phyloP scores from a whole-genome alignment of 371 early-diverging fungal genomes.

The Capniomyces stellatus region DNA sequence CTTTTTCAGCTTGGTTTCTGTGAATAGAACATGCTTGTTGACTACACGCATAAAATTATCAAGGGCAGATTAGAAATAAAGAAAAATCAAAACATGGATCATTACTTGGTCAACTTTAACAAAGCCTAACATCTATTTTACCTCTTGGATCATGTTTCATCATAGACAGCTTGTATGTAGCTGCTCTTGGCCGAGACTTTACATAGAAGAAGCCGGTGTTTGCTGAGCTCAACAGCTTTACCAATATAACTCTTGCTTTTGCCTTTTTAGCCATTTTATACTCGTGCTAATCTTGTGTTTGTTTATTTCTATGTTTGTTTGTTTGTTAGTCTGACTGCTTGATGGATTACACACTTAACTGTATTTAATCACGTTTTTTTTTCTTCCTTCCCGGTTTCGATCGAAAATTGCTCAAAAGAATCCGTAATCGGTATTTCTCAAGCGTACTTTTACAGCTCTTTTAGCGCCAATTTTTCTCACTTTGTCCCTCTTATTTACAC shows the following conservation, averaged over 20 bases:
- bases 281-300: background rate
- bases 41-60: conserved; percentile 21
- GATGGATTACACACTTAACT: background rate
- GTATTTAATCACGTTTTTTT: background rate
- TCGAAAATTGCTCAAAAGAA: no score
- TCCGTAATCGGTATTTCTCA: no score
- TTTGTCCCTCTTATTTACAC: no score
- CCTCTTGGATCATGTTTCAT: conserved; percentile 66
- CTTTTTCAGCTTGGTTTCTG: conserved; percentile 49
- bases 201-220: conserved; percentile 70
- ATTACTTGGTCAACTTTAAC: background rate
- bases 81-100: background rate
- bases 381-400: background rate
- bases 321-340: background rate
- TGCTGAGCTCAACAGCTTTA: conserved; percentile 57
- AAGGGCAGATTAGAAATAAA: background rate
- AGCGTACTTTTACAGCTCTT: no score
- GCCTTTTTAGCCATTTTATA: conserved; percentile 59
- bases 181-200: conserved; percentile 50
- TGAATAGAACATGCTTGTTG: conserved; percentile 54
- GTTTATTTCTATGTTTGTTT: conserved; percentile 1
- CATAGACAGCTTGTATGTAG: conserved; percentile 48
- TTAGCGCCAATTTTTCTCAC: no score
- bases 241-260: conserved; percentile 62
- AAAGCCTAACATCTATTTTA: no score